Evolutionary conservation across 352 stramenopile genomes (phyloP), one percentile per base, ranked within the genome.

Genomic region (Aphanomyces stellatus): DNA sequence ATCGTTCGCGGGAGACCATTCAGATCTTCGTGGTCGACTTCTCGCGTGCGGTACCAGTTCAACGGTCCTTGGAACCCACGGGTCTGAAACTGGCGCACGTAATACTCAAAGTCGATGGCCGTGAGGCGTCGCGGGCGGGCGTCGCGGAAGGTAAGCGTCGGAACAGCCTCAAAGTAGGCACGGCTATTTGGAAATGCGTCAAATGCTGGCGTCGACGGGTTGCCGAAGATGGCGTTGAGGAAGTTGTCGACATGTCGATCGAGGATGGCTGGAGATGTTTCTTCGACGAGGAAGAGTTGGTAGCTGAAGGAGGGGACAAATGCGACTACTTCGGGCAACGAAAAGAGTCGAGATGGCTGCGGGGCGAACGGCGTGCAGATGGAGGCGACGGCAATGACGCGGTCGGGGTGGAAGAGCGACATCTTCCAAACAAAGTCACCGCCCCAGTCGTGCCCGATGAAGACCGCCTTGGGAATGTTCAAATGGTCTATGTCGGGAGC

Each of bases 391-490:
- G 76, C 80, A 31, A 82, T 34, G 34, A 91, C 78, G 8, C 82
- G 80, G 22, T 76, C 19, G 17, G 80, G 77, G 53, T 88, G 76
- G 71, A 84, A 87, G 7, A 87, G 73, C 13, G 74, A 85, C 74
- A 91, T 87, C 65, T 75, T 78, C 77, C 78, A 91, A 35, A 85
- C 79, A 61, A 81, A 74, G 15, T 71, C 69, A 24, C 80, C 82
- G 60, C 82, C 82, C 82, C 82, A 91, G 59, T 91, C 80, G 65
- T 91, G 82, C 40, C 82, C 82, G 48, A 87, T 77, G 51, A 91
- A 82, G 48, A 89, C 81, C 10, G 78, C 79, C 51, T 85, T 77
- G 25, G 81, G 60, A 30, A 90, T 85, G 11, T 87, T 70, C 31
- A 92, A 60, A n/a, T 71, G 69, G 56, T 92, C 81, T 86, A 43